Evolutionary conservation across 2,329 filamentous ascomycete genomes (phyloP).

Genomic region (Aureobasidium sp.): DNA sequence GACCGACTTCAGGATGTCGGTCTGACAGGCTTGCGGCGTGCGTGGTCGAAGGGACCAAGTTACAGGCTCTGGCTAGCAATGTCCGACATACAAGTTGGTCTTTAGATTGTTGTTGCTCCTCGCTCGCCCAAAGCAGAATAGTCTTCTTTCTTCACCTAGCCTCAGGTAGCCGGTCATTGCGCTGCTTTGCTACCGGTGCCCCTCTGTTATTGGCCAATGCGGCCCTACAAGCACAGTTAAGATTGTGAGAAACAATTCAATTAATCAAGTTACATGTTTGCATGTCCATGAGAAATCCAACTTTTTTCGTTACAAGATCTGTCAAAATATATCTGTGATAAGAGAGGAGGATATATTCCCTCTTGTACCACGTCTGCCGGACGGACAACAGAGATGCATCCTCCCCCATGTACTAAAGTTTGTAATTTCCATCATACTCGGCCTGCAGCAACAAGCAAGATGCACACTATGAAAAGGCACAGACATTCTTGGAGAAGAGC

Average conservation of each 20-base stretch:
- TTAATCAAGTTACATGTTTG: background rate
- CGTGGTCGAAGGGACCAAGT: background rate
- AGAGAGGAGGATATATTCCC: background rate
- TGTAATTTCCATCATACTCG: no score
- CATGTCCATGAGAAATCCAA: background rate
- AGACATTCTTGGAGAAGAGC: no score
- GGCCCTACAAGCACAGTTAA: background rate
- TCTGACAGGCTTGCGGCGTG: background rate
- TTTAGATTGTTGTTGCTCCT: constrained; percentile 12
- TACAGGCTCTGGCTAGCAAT: constrained; percentile 1
- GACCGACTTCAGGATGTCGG: background rate
- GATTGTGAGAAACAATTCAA: background rate
- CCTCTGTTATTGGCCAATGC: constrained; percentile 12
- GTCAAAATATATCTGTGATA: background rate
- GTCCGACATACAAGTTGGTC: background rate
- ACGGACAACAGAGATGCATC: background rate
- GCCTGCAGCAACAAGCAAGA: no score
- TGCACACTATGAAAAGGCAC: no score
- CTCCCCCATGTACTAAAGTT: no score
- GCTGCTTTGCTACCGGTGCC: constrained; percentile 2
- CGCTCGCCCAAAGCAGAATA: constrained; percentile 9
- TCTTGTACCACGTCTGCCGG: background rate
- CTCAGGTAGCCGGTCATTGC: constrained; percentile 10
- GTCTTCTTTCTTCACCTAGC: constrained; percentile 6
- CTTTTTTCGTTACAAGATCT: background rate